These are phyloP conservation scores for Cyberlindnera nakhonratchasimensis DNA, from an alignment of 805 yeast genomes.

Conservation along the genomic window DNA sequence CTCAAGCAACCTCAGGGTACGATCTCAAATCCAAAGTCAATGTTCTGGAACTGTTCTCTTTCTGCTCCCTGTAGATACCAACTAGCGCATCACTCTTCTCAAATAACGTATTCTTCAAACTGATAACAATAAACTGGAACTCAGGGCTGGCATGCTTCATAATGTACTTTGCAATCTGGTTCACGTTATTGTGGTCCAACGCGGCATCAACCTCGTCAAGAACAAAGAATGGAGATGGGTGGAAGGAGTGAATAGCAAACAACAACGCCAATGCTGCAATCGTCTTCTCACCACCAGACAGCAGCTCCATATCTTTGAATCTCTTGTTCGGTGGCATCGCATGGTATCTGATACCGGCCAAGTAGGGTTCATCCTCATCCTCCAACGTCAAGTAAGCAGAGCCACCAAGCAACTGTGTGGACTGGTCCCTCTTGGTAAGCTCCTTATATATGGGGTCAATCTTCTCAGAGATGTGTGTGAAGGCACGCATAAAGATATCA, in stretches of 20 bases:
- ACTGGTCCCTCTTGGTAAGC: constrained; percentile 53
- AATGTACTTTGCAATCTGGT: constrained; percentile 82
- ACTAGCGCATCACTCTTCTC: constrained; percentile 88
- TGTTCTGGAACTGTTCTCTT: constrained; percentile 66
- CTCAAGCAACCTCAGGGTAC: constrained; percentile 41
- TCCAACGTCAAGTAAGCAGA: constrained; percentile 87
- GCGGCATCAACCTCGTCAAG: constrained; percentile 99
- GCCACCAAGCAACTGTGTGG: constrained; percentile 77
- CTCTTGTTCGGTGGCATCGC: constrained; percentile 97
- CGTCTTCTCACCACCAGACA: constrained; percentile 96
- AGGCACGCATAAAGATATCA: constrained; percentile 65
- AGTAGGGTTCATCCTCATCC: constrained; percentile 86
- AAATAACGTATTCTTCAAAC: constrained; percentile 81
- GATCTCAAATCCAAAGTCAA: constrained; percentile 68
- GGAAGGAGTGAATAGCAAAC: constrained; percentile 86
- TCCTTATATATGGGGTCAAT: constrained; percentile 83
- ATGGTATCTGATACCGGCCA: constrained; percentile 79
- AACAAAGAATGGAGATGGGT: constrained; percentile 94
- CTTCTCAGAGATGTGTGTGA: constrained; percentile 65
- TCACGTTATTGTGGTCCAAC: constrained; percentile 83
- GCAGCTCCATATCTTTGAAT: constrained; percentile 84
- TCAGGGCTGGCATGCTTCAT: constrained; percentile 67
- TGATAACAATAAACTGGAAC: constrained; percentile 89
- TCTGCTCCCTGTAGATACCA: constrained; percentile 86
- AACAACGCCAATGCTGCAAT: constrained; percentile 92